Evolutionary conservation across 2,329 filamentous ascomycete genomes (phyloP), one percentile per base, ranked within the genome.

Genomic region (Trichophyton rubrum): DNA sequence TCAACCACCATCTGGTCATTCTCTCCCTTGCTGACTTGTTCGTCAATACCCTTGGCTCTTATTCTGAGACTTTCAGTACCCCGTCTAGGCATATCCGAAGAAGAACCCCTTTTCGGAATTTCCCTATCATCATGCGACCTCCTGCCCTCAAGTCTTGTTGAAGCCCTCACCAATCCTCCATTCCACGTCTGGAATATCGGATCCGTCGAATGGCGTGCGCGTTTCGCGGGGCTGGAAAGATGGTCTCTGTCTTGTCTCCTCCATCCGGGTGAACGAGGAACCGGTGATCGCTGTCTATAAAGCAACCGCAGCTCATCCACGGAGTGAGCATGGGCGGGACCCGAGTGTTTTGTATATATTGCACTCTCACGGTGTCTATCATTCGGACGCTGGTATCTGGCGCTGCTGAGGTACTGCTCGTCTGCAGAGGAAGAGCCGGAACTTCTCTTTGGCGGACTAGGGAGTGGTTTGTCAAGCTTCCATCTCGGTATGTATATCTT

Each of bases 401-500:
- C 40, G 22, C 22, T 40, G 11, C 40, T 57, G 6, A 57, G 22
- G 13, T 22, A 57, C 15, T 43, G 17, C 5, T 43, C 55, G 11
- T 57, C 55, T 24, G 35, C 4, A 7, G 27, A 43, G 27, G 47
- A 49, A 35, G 47, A 22, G 22, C 57, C 41, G 3, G 57, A 49
- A 59, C 15, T 47, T 38, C 57, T 49, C 7, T 43, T 20, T 27
- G 57, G 57, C 7, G 43, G 57, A 5, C 20, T 45, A 22, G 57
- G 57, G n/a, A 59, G 57, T 22, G 57, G 57, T 24, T 59, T 59
- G 43, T 59, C 41, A 15, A 59, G 57, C 41, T 59, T 59, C 57
- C 57, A 59, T 38, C 30, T 35, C 22, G 57, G 57, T 30, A 59
- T 59, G 30, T 35, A 49, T 27, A 27, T 59, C 27, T 43, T 35